Percentiles rank a stretch among this genome's conserved stretches.
Evolutionary conservation across 805 yeast species (phyloP).

Genomic region (Schwanniomyces sp.): DNA sequence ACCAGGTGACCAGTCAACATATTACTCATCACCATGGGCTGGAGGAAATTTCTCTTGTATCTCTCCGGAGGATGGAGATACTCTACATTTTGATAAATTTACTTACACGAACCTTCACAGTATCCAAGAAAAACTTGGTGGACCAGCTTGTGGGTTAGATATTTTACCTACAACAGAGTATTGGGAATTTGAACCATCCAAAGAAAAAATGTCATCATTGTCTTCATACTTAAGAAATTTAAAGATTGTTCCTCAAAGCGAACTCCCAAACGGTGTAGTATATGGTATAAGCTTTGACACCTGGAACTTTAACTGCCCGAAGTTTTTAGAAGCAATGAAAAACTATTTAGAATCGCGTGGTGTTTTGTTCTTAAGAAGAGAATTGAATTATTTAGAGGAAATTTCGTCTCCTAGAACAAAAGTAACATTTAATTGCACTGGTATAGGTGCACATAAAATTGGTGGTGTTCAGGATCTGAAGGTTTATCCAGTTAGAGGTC

Average conservation of each 20-base stretch:
- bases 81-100: conserved; percentile 50
- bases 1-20: conserved; percentile 77
- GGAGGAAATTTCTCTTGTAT: conserved; percentile 45
- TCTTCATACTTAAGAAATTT: conserved; percentile 50
- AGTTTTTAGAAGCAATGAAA: conserved; percentile 50
- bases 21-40: conserved; percentile 83
- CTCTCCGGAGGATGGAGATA: conserved; percentile 51
- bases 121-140: conserved; percentile 51
- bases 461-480: conserved; percentile 64
- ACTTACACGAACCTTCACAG: conserved; percentile 51
- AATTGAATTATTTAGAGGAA: conserved; percentile 54
- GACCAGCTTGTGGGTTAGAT: conserved; percentile 53
- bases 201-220: conserved; percentile 47
- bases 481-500: conserved; percentile 78
- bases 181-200: conserved; percentile 50
- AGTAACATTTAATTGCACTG: conserved; percentile 73
- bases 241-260: conserved; percentile 28
- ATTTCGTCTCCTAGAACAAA: conserved; percentile 44
- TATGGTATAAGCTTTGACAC: conserved; percentile 59
- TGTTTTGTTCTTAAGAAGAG: conserved; percentile 48
- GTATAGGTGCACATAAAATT: conserved; percentile 62
- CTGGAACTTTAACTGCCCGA: conserved; percentile 75
- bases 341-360: conserved; percentile 47
- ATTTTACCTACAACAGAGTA: conserved; percentile 55
- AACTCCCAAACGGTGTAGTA: conserved; percentile 51